Conservation (phyloP, 768 basidiomycete species). For the Leccinum sublutescens region DNA sequence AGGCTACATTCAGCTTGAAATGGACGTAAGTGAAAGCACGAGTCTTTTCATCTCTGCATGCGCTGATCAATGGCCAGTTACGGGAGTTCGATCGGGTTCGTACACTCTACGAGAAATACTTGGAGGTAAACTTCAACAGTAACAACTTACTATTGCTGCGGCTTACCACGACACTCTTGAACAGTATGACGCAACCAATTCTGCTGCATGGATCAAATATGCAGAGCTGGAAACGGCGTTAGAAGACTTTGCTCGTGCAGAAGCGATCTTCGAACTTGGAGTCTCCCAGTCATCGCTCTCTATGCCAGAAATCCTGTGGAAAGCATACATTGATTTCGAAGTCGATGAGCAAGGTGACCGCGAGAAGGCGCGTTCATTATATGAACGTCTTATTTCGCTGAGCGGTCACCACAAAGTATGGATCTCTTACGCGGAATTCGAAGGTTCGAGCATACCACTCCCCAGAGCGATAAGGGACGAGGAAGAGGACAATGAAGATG, state of each 20-base stretch:
- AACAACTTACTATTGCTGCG: neutral
- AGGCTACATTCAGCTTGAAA: slow-evolving; percentile 91
- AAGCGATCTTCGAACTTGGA: slow-evolving; percentile 93
- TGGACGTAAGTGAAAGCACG: slow-evolving; percentile 56
- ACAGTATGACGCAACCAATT: slow-evolving; percentile 86
- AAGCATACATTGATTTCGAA: slow-evolving; percentile 97
- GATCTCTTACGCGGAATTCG: slow-evolving; percentile 94
- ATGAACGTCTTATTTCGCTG: slow-evolving; percentile 80
- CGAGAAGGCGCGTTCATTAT: slow-evolving; percentile 76
- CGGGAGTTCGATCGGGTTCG: slow-evolving; percentile 96
- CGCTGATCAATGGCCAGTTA: slow-evolving; percentile 46
- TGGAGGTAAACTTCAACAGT: slow-evolving; percentile 58
- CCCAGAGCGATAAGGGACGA: slow-evolving; percentile 66
- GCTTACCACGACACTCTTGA: slow-evolving; percentile 1
- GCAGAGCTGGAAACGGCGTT: slow-evolving; percentile 88
- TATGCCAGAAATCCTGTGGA: slow-evolving; percentile 94
- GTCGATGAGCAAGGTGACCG: slow-evolving; percentile 86
- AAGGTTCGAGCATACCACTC: slow-evolving; percentile 71
- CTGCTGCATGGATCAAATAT: slow-evolving; percentile 94
- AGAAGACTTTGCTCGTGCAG: slow-evolving; percentile 83
- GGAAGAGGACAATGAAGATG: slow-evolving; percentile 59
- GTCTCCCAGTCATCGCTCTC: slow-evolving; percentile 80
- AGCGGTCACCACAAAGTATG: slow-evolving; percentile 97
- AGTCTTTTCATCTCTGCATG: neutral
- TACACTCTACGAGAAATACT: slow-evolving; percentile 88